Evolutionary conservation across 495 filamentous ascomycete species (phyloP), one percentile per base, ranked within the genome.

Genomic region (Neurospora cerealis): DNA sequence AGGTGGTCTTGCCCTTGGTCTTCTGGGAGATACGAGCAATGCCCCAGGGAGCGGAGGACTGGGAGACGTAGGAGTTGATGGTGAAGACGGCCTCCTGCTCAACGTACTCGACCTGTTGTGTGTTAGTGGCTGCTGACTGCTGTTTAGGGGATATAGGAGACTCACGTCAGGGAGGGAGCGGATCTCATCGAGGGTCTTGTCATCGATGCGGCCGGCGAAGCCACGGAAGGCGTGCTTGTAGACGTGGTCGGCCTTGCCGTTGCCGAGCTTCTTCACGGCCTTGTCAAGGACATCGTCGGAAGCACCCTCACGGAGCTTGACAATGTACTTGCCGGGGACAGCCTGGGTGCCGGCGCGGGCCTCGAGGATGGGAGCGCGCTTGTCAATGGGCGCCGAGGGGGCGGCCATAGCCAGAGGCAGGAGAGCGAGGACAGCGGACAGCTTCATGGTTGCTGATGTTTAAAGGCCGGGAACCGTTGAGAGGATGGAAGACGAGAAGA

Each of bases 11-110:
- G 69, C 85, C 83, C n/a, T 71, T n/a, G 9, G 81, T 79, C 48
- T 80, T 80, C 83, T 86, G 84, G 70, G 89, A 91, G 74, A 92
- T 82, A 71, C 87, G 83, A 39, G 84, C 84, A 69, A 92, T 83
- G 54, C 90, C 90, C 88, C 89, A 92, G 17, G 90, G 85, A 72
- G 86, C 86, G 73, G 79, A 76, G 19, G 74, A 75, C 80, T 92
- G 88, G 70, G 87, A 83, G 74, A 77, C 75, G 71, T 84, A 80
- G 48, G 83, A 77, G 76, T 85, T 83, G 78, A 85, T 83, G 73
- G 75, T 84, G 78, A 86, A 81, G 75, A 87, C 76, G 70, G 79
- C 76, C 69, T 88, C 86, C 76, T 85, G 80, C 81, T 88, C 87
- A 69, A 88, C 81, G 75, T 86, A 87, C 54, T 87, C 86, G 74